phyloP scores from a whole-genome alignment of 305 asterid species.

The Caryopteris hybrid region DNA sequence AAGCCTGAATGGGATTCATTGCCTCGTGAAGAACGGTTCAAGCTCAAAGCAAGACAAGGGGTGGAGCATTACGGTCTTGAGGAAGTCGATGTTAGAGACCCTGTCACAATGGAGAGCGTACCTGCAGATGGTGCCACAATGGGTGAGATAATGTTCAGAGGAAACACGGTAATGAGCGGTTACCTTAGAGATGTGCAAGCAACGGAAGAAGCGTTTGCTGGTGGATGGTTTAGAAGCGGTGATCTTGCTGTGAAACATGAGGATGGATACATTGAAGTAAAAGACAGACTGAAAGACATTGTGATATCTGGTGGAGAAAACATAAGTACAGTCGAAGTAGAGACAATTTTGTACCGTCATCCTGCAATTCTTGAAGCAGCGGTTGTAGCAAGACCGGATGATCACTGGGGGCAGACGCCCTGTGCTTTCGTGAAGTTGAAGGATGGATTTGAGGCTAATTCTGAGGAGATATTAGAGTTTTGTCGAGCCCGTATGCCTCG shows the following conservation, averaged over 20 bases:
- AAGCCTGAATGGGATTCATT: constrained; percentile 72
- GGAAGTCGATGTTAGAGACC: constrained; percentile 65
- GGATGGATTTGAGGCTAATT: constrained; percentile 46
- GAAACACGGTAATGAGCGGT: constrained; percentile 83
- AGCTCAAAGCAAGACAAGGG: constrained; percentile 72
- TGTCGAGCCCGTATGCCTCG: constrained; percentile 72
- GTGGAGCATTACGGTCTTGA: constrained; percentile 52
- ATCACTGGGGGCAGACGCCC: constrained; percentile 90
- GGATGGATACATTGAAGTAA: constrained; percentile 67
- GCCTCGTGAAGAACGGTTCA: constrained; percentile 38
- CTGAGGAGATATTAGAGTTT: constrained; percentile 46
- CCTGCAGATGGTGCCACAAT: constrained; percentile 54
- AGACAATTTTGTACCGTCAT: constrained; percentile 58
- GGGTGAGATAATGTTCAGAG: constrained; percentile 77
- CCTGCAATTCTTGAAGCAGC: constrained; percentile 79
- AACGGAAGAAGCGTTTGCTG: constrained; percentile 58
- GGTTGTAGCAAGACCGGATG: constrained; percentile 85
- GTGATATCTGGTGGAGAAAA: constrained; percentile 86
- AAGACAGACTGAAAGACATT: constrained; percentile 69
- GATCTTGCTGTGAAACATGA: constrained; percentile 77
- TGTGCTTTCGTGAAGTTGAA: constrained; percentile 87
- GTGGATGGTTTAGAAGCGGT: constrained; percentile 85
- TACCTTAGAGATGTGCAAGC: constrained; percentile 60
- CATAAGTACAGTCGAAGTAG: constrained; percentile 69
- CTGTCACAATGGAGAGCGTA: constrained; percentile 44